Evolutionary conservation across 208 protist genomes (phyloP).

Genomic region (Vickermania ingenoplastis): DNA sequence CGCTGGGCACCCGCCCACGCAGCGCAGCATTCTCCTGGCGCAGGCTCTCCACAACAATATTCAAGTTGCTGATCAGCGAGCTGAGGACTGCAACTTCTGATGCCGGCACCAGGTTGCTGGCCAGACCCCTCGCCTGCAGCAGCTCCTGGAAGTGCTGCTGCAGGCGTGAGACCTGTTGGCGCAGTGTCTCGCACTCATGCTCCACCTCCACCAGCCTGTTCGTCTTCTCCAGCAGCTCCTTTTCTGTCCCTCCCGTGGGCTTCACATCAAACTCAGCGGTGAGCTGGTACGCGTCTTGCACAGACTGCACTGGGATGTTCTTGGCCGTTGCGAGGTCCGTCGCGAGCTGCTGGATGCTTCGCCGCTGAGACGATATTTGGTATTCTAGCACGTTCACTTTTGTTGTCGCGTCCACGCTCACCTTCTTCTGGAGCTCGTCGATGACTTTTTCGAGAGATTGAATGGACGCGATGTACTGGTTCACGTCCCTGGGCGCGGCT

Average conservation of each 20-base stretch:
- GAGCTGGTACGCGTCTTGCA: slow-evolving; percentile 17
- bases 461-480: slow-evolving; percentile 25
- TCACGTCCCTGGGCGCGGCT: slow-evolving; percentile 10
- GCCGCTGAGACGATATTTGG: slow-evolving; percentile 13
- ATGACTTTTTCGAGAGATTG: slow-evolving; percentile 44
- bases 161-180: slow-evolving; percentile 42
- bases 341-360: slow-evolving; percentile 24
- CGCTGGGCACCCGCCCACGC: background rate
- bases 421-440: slow-evolving; percentile 46
- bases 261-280: slow-evolving; percentile 8
- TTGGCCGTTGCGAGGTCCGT: slow-evolving; percentile 31
- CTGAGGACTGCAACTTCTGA: background rate
- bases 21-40: background rate
- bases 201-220: slow-evolving; percentile 63
- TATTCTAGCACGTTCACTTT: slow-evolving; percentile 30
- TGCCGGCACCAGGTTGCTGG: background rate
- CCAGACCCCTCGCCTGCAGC: background rate
- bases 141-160: slow-evolving; percentile 60
- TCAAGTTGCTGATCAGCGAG: background rate
- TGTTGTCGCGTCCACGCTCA: slow-evolving; percentile 34
- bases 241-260: slow-evolving; percentile 16
- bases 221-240: slow-evolving; percentile 29
- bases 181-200: slow-evolving; percentile 55
- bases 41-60: background rate
- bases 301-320: slow-evolving; percentile 10